A percentile compares a stretch with the other conserved stretches of the same genome.
Evolutionary conservation across 371 early-diverging fungal species (phyloP).

Genomic region (Apophysomyces ossiformis): DNA sequence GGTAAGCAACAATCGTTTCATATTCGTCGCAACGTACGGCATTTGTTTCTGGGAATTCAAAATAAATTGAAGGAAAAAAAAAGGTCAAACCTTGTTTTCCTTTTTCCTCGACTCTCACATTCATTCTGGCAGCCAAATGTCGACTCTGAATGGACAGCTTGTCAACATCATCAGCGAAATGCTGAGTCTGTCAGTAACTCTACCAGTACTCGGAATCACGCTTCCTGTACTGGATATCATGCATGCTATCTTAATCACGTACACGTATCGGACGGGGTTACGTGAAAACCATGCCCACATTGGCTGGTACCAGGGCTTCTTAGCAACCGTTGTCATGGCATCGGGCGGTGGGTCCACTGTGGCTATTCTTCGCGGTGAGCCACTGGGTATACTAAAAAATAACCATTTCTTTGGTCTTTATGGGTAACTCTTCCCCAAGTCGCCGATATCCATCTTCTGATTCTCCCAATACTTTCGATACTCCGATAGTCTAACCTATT

Average conservation of each 20-base stretch:
- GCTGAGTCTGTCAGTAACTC: conserved; percentile 26
- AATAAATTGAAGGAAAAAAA: too few relatives aligned
- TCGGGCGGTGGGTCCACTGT: conserved; percentile 61
- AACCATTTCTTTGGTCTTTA: conserved; percentile 50
- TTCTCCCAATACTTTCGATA: too few relatives aligned
- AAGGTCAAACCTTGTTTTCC: too few relatives aligned
- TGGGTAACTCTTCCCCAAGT: conserved; percentile 27
- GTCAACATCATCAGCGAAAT: conserved; percentile 36
- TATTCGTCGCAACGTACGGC: too few relatives aligned
- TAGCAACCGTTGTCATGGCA: conserved; percentile 61
- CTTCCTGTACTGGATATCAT: conserved; percentile 54
- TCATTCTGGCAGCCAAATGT: conserved; percentile 3
- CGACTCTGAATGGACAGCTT: conserved; percentile 28
- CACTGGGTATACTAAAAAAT: conserved; percentile 44
- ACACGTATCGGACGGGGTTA: conserved; percentile 57
- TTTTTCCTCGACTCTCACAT: neutral
- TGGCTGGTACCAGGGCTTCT: conserved; percentile 57
- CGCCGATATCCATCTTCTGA: neutral
- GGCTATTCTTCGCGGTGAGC: conserved; percentile 44
- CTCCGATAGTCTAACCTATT: conserved; percentile 37
- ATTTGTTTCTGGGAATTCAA: too few relatives aligned
- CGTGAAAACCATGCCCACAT: conserved; percentile 46
- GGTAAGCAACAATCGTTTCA: too few relatives aligned
- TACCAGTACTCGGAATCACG: conserved; percentile 31
- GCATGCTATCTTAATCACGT: conserved; percentile 58